Base-by-base conservation (phyloP, 2,329 filamentous ascomycete species). In the Sclerotinia minor region DNA sequence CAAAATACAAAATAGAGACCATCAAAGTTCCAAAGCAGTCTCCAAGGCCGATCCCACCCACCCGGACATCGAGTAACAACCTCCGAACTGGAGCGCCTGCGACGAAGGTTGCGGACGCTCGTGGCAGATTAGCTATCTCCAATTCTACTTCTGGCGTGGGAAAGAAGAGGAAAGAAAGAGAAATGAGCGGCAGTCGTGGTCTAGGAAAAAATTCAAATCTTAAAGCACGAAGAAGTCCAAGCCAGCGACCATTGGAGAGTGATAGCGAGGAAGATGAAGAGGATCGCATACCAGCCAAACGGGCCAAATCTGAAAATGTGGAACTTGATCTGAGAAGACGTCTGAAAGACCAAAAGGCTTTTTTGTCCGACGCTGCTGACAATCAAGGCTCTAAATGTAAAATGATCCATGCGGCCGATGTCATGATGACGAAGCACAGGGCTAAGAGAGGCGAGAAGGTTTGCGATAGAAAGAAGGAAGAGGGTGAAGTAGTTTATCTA, bases 401-500 rank as follows among this genome's bases (percentile, higher is more conserved):
- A 19, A 76, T 89, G 68, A 83, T 89, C 38, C 86, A 89, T 72
- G 86, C 86, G 5, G 83, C 82, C 5, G 81, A 87, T 71, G 81
- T 89, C 19, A 66, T 29, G 83, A 83, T 55, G 77, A 83, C 29
- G 79, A 80, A 65, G 57, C 79, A 81, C 7, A 83, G 82, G 53
- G 86, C 83, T 69, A 81, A 83, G 38, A 82, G 82, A 0, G 81
- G 83, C 17, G 79, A 85, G 69, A 81, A 49, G 13, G 44, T 35
- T 81, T 50, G 80, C 82, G 3, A 79, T 80, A 66, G 45, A n/a
- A 59, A 49, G 60, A 49, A 49, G 59, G 47, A 53, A 15, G 79
- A 81, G 59, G 81, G 87, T 68, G 82, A 88, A 8, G 80, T 79
- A 15, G 85, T 96, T 69, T 82, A 89, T 75, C 80, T 98, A 73